Evolutionary conservation across 139 green algal species (phyloP).

Genomic region (Diplosphaera chodatii): DNA sequence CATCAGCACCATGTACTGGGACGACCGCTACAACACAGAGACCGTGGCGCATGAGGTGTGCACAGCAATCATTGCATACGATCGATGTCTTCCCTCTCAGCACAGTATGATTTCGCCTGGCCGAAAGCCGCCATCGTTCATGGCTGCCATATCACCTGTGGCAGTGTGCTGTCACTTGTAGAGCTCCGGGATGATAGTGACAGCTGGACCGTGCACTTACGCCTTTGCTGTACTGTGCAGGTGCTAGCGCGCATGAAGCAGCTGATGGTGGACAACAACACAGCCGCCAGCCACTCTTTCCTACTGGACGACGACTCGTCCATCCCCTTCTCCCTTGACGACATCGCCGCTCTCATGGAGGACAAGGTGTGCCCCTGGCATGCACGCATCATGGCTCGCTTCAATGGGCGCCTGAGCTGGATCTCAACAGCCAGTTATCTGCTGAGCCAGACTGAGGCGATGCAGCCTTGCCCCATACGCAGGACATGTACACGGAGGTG

Average conservation of each 20-base stretch:
- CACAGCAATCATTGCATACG: no score
- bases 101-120: not conserved
- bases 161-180: no score
- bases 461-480: no score
- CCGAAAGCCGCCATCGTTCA: no score
- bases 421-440: no score
- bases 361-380: slow-evolving; percentile 33
- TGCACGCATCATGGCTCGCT: no score
- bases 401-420: no score
- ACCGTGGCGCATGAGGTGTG: slow-evolving; percentile 82
- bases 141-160: no score
- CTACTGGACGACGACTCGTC: slow-evolving; percentile 95
- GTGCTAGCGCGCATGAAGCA: slow-evolving; percentile 78
- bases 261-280: slow-evolving; percentile 81
- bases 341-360: slow-evolving; percentile 51
- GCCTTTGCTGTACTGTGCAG: not conserved
- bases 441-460: no score
- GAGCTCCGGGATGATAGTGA: no score
- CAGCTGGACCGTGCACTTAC: no score
- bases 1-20: slow-evolving; percentile 99
- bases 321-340: slow-evolving; percentile 77
- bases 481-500: slow-evolving; percentile 66
- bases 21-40: slow-evolving; percentile 95
- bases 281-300: slow-evolving; percentile 81
- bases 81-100: not conserved